Conservation (phyloP, 352 stramenopile genomes). For the Pythium rishiriense region DNA sequence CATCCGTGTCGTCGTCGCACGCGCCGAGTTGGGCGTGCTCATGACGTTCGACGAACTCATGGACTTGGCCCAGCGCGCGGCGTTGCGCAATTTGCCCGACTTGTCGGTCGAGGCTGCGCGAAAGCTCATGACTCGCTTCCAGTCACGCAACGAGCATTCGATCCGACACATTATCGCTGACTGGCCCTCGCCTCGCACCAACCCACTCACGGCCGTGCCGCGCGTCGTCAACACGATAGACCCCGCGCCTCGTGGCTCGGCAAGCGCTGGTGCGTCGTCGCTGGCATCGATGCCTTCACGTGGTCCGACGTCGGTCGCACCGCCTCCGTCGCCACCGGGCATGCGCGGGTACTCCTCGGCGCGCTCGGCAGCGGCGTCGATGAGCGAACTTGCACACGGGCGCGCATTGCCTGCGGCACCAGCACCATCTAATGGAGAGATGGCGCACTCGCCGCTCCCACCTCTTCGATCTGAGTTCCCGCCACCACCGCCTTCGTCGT, state of each 20-base stretch:
- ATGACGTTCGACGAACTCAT: slow-evolving; percentile 72
- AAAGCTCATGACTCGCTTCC: slow-evolving; percentile 51
- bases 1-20: slow-evolving; percentile 67
- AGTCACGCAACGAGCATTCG: slow-evolving; percentile 59
- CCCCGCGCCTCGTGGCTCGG: background rate
- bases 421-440: slow-evolving; percentile 2
- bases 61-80: slow-evolving; percentile 58
- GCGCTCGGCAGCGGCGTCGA: background rate
- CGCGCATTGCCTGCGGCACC: slow-evolving; percentile 4
- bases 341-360: slow-evolving; percentile 7
- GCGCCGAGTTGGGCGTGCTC: slow-evolving; percentile 65
- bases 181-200: slow-evolving; percentile 43
- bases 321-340: background rate
- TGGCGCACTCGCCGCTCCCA: slow-evolving; percentile 12
- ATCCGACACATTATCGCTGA: slow-evolving; percentile 63
- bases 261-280: background rate
- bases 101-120: slow-evolving; percentile 52
- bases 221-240: slow-evolving; percentile 19
- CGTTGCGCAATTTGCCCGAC: slow-evolving; percentile 58
- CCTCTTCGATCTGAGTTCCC: slow-evolving; percentile 9
- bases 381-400: slow-evolving; percentile 11
- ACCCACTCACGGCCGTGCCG: slow-evolving; percentile 19
- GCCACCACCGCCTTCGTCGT: slow-evolving; percentile 12
- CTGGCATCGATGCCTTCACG: background rate
- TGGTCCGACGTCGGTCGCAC: background rate